These are phyloP conservation scores for Sclerotinia glacialis DNA, from an alignment of 2,329 filamentous ascomycete species.

Conservation along the genomic window DNA sequence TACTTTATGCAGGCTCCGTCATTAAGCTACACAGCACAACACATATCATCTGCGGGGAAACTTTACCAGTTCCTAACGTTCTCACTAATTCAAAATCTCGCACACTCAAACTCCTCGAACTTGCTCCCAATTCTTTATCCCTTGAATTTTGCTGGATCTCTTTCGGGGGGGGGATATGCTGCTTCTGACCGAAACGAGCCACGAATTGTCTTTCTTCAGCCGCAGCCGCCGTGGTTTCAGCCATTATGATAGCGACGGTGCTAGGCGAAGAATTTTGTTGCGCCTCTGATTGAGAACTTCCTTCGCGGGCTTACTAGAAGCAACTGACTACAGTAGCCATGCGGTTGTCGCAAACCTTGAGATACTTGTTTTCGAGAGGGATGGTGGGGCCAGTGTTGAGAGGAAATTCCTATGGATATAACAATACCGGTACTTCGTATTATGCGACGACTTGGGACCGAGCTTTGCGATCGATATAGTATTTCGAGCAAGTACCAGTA, in stretches of 20 bases:
- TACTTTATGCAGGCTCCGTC: slow-evolving; percentile 18
- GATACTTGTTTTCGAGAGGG: slow-evolving; percentile 7
- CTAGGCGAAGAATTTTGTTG: slow-evolving; percentile 1
- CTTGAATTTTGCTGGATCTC: slow-evolving; percentile 33
- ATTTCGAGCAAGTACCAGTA: not conserved
- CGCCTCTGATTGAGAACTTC: not conserved
- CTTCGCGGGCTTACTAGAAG: slow-evolving; percentile 17
- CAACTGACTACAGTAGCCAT: slow-evolving; percentile 19
- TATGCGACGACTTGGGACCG: slow-evolving; percentile 15
- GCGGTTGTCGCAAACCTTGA: slow-evolving; percentile 18
- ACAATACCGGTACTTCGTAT: not conserved
- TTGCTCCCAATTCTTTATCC: slow-evolving; percentile 35
- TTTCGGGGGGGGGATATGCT: slow-evolving; percentile 29
- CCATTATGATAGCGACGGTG: slow-evolving; percentile 6
- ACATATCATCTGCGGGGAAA: slow-evolving; percentile 6
- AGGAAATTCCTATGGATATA: not conserved
- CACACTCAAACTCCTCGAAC: slow-evolving; percentile 40
- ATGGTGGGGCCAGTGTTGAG: slow-evolving; percentile 14
- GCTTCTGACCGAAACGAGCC: slow-evolving; percentile 30
- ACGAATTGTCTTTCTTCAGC: slow-evolving; percentile 35
- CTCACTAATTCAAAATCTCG: slow-evolving; percentile 70
- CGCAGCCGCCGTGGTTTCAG: slow-evolving; percentile 14
- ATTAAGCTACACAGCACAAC: slow-evolving; percentile 18
- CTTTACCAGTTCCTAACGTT: slow-evolving; percentile 69
- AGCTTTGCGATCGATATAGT: not conserved